These are phyloP conservation scores for Penicillium coprophilum DNA, from an alignment of 495 filamentous ascomycete species.

Conservation along the genomic window DNA sequence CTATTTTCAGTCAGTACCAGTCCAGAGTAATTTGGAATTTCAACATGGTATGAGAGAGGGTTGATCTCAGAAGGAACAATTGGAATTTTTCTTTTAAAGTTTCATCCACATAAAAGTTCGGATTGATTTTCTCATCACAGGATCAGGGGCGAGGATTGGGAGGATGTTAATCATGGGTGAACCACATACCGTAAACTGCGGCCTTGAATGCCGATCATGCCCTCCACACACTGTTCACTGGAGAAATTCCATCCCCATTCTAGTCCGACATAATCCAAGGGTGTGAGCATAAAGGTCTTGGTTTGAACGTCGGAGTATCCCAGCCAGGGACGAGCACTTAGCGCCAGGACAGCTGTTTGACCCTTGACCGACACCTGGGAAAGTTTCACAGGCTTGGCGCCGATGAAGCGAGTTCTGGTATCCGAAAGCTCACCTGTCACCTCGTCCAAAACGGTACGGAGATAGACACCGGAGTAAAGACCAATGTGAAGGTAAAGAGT, in stretches of 20 bases:
- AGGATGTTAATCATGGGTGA: slow-evolving; percentile 11
- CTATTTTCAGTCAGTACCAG: slow-evolving; percentile 49
- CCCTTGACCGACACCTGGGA: slow-evolving; percentile 84
- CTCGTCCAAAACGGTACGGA: slow-evolving; percentile 91
- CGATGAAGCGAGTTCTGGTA: slow-evolving; percentile 90
- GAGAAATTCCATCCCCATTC: slow-evolving; percentile 96
- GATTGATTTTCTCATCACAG: slow-evolving; percentile 68
- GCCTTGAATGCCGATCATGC: slow-evolving; percentile 93
- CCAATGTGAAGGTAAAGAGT: slow-evolving; percentile 94
- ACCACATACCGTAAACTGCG: slow-evolving; percentile 78
- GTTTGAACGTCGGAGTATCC: slow-evolving; percentile 84
- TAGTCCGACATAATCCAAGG: slow-evolving; percentile 80
- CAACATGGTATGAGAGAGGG: neutral
- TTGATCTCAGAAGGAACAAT: slow-evolving; percentile 72
- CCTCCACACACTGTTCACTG: slow-evolving; percentile 87
- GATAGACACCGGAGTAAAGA: slow-evolving; percentile 90
- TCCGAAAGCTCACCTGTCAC: slow-evolving; percentile 92
- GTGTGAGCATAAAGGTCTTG: slow-evolving; percentile 85
- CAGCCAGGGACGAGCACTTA: slow-evolving; percentile 89
- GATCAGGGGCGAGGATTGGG: slow-evolving; percentile 19
- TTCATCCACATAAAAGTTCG: slow-evolving; percentile 54
- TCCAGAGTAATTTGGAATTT: neutral
- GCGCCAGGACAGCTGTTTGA: slow-evolving; percentile 81
- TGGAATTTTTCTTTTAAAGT: slow-evolving; percentile 54
- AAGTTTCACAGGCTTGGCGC: slow-evolving; percentile 80